Evolutionary conservation across 2,329 filamentous ascomycete genomes (phyloP).

Genomic region (Bretziella fagacearum): DNA sequence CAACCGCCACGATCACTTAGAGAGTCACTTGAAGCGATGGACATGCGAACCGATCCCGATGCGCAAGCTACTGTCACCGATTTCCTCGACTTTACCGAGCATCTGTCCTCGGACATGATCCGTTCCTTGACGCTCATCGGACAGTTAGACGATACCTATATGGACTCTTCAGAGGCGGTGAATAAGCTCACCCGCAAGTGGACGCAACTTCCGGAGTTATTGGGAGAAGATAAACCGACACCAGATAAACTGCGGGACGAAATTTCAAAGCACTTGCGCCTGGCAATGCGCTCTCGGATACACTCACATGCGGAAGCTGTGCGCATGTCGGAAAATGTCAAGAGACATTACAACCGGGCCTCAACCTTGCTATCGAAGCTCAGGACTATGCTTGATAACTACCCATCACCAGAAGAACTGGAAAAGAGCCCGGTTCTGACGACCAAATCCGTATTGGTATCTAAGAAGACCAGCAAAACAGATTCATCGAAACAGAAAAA

Average conservation of each 20-base stretch:
- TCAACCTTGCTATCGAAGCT: conserved; percentile 42
- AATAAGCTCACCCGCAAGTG: conserved; percentile 40
- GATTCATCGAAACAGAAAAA: conserved; percentile 8
- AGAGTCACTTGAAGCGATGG: conserved; percentile 27
- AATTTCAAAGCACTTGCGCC: conserved; percentile 40
- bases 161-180: conserved; percentile 36
- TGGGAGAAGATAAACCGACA: conserved; percentile 25
- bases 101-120: conserved; percentile 48
- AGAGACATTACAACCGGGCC: conserved; percentile 43
- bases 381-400: conserved; percentile 42
- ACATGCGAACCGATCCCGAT: conserved; percentile 44
- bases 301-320: conserved; percentile 44
- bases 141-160: conserved; percentile 43
- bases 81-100: conserved; percentile 54
- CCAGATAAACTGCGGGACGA: conserved; percentile 37
- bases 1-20: conserved; percentile 13
- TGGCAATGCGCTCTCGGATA: conserved; percentile 37
- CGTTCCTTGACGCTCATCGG: conserved; percentile 49
- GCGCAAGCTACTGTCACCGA: conserved; percentile 53
- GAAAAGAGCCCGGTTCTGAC: conserved; percentile 17
- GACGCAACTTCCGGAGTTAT: conserved; percentile 35
- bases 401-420: conserved; percentile 34
- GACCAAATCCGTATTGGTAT: not conserved
- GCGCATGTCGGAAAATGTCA: conserved; percentile 46
- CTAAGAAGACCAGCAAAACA: conserved; percentile 4